Base-by-base conservation (phyloP, 305 asterid species). In the Petunia hybrid region DNA sequence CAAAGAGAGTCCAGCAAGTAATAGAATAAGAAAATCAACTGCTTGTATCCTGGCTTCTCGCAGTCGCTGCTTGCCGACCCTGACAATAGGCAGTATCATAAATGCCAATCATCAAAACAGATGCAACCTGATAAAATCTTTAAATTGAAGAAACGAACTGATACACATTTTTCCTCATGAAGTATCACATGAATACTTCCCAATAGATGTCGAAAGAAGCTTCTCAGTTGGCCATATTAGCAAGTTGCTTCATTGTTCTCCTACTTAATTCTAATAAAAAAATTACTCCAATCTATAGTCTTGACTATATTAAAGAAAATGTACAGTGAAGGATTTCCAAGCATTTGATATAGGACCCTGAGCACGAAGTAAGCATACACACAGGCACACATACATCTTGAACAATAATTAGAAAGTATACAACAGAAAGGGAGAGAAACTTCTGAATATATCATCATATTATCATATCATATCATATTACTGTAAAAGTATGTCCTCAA, bases 41-140 rank as follows among this genome's bases (percentile, higher is more conserved):
- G 91, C 94, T 83, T 90, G 94, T 82, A 88, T 75, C 81, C 95
- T 87, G 53, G 95, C 93, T 86, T 93, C 98, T 73, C 98, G 85
- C 45, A 93, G 78, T 79, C 97, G 81, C 83, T 93, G 98, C 90
- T 93, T 93, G 31, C 89, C 90, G 10, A 91, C 78, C 81, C 97
- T 93, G 85, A 83, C 77, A 64, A 40, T 63, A 45, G 78, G 80
- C 46, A 77, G 68, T 8, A 60, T 51, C 70, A 60, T 45, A 74
- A n/a, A 74, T 14, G 39, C 14, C 65, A 53, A 55, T 61, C 59
- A 56, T 74, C 65, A 74, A 53, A 74, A 74, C 39, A 38, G 14
- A 53, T 53, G 48, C 79, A 53, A 53, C 53, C 65, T 74, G 64
- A 38, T 1, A 73, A 13, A 46, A 46, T 70, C 46, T 46, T 40